Evolutionary conservation across 257 asterid genomes (phyloP).

Genomic region (Cruciata laevipes): DNA sequence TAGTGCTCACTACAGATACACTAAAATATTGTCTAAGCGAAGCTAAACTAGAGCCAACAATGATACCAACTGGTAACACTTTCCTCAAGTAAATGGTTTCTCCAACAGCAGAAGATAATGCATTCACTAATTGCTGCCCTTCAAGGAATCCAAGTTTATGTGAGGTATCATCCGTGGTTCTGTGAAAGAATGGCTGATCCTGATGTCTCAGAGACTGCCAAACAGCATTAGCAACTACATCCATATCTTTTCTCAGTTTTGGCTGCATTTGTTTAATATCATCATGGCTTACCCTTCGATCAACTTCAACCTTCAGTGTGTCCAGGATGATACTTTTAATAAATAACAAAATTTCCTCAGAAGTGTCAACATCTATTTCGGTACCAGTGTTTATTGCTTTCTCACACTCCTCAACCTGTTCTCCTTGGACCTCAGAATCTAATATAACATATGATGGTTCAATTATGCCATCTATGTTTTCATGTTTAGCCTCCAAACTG

Average conservation of each 20-base stretch:
- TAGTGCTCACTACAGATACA: constrained; percentile 41
- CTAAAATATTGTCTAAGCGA: constrained; percentile 56
- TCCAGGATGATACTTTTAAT: constrained; percentile 52
- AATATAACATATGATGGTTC: constrained; percentile 64
- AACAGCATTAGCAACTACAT: constrained; percentile 63
- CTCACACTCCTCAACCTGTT: constrained; percentile 28
- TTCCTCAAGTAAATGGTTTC: constrained; percentile 56
- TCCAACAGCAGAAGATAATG: constrained; percentile 59
- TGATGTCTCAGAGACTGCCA: constrained; percentile 44
- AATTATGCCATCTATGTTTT: constrained; percentile 32
- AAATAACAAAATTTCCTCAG: constrained; percentile 26
- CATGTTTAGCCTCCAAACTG: constrained; percentile 16
- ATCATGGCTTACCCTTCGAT: constrained; percentile 47
- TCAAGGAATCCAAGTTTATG: constrained; percentile 42
- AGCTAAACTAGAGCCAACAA: constrained; percentile 81
- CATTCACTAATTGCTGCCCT: constrained; percentile 49
- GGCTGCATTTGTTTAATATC: constrained; percentile 54
- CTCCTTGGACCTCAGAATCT: constrained; percentile 40
- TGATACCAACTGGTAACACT: constrained; percentile 76
- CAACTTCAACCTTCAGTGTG: constrained; percentile 64
- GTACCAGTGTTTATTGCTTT: constrained; percentile 19
- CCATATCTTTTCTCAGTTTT: constrained; percentile 61
- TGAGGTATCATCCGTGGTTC: constrained; percentile 22
- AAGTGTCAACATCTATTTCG: constrained; percentile 23
- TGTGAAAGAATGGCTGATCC: constrained; percentile 14